Percentiles rank a stretch among this genome's conserved stretches.
Conservation (phyloP, 2,329 filamentous ascomycete genomes). For the Leptographium wingfieldii region DNA sequence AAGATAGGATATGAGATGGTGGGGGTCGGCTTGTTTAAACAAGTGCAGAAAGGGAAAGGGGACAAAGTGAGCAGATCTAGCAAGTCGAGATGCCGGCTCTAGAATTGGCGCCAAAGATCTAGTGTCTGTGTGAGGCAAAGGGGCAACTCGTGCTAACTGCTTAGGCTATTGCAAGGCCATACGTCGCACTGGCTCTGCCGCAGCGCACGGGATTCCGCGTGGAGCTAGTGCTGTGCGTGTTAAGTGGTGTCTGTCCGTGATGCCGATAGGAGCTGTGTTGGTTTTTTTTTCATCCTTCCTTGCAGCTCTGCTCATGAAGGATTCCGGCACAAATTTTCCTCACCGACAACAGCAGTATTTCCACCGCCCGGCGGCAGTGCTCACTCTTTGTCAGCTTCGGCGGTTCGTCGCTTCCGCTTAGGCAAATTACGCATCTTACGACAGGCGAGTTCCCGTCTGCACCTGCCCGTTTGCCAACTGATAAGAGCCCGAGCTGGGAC, state of each 20-base stretch:
- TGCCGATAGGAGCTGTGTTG: too few relatives aligned
- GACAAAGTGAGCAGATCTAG: conserved; percentile 5
- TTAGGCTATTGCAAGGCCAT: neutral
- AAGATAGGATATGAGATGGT: conserved; percentile 4
- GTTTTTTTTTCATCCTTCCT: neutral
- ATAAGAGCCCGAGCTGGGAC: conserved; percentile 8
- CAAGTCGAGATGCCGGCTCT: neutral
- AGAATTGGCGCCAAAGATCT: neutral
- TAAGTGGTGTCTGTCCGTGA: neutral
- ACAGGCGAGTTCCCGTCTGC: neutral
- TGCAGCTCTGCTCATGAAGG: too few relatives aligned
- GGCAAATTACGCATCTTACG: neutral
- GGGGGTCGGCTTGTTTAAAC: conserved; percentile 1
- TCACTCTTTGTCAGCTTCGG: neutral
- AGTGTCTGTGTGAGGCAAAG: neutral
- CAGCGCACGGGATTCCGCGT: neutral
- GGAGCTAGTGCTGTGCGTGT: neutral
- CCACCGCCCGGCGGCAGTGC: neutral
- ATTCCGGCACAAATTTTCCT: too few relatives aligned
- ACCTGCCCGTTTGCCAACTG: conserved; percentile 3
- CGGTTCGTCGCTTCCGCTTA: neutral
- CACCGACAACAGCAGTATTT: too few relatives aligned
- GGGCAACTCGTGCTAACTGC: neutral
- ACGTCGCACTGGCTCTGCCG: neutral
- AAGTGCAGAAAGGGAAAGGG: neutral